Conservation (phyloP, 2,329 filamentous ascomycete genomes). For the Aquanectria penicillioides region DNA sequence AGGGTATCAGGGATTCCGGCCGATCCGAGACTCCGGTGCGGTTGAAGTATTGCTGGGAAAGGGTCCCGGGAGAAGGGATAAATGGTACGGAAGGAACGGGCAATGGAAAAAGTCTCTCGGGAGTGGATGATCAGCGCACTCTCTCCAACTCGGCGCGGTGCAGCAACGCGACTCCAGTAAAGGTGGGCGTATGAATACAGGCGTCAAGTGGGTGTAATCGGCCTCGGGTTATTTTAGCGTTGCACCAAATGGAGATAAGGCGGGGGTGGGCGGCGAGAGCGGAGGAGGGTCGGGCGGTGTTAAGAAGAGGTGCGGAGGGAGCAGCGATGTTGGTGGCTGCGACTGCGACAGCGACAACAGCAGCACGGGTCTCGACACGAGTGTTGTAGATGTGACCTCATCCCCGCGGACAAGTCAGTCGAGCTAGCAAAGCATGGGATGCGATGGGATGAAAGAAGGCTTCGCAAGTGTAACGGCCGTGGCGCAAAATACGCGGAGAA, state of each 20-base stretch:
- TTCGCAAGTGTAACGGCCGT: not conserved
- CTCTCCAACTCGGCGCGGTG: not conserved
- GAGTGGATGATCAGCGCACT: not conserved
- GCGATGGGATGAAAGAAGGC: not conserved
- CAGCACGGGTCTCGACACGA: conserved; percentile 20
- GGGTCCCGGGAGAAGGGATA: conserved; percentile 19
- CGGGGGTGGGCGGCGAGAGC: conserved; percentile 17
- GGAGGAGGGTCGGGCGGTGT: conserved; percentile 14
- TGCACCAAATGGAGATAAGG: conserved; percentile 8
- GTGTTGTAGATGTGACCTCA: conserved; percentile 15
- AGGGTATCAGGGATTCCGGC: conserved; percentile 31
- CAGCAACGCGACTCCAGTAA: conserved; percentile 3
- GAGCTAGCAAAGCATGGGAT: not conserved
- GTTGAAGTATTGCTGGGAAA: conserved; percentile 10
- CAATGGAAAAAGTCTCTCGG: conserved; percentile 16
- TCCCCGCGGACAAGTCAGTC: conserved; percentile 17
- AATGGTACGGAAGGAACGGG: conserved; percentile 8
- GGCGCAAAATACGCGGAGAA: not conserved
- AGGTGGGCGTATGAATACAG: too few species aligned
- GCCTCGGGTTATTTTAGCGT: conserved; percentile 9
- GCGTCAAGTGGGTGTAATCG: conserved; percentile 2
- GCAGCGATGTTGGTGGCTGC: conserved; percentile 1
- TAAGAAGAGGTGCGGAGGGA: conserved; percentile 1
- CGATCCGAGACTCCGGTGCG: conserved; percentile 32
- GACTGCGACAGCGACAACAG: conserved; percentile 6